A percentile compares a stretch with the other conserved stretches of the same genome.
Conservation (phyloP, 805 yeast genomes). For the Wickerhamiella cacticola region DNA sequence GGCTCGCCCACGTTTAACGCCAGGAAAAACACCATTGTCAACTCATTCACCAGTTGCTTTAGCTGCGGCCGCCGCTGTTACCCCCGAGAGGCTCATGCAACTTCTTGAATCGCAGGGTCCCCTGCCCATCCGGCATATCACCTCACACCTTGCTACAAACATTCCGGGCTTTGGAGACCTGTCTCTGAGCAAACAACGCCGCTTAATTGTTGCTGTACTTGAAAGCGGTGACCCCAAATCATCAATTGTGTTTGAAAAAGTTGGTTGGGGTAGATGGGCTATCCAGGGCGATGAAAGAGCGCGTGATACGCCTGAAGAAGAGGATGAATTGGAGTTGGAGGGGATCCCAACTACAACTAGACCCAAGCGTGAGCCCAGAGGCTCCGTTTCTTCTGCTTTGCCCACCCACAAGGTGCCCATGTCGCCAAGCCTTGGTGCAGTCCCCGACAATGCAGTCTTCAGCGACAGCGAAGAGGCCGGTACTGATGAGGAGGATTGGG, state of each 20-base stretch:
- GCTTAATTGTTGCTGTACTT: conserved; percentile 80
- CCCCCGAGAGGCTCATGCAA: conserved; percentile 63
- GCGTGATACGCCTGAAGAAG: conserved; percentile 62
- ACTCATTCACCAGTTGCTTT: conserved; percentile 82
- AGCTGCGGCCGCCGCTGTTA: conserved; percentile 75
- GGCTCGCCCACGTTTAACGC: conserved; percentile 5
- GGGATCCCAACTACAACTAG: not conserved
- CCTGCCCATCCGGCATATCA: conserved; percentile 78
- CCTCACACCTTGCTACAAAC: conserved; percentile 60
- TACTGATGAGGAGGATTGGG: conserved; percentile 98
- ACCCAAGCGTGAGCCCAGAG: conserved; percentile 15
- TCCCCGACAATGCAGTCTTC: conserved; percentile 18
- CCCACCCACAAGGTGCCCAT: conserved; percentile 26
- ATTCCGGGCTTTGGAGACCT: conserved; percentile 70
- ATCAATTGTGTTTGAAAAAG: conserved; percentile 67
- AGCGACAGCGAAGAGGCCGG: conserved; percentile 33
- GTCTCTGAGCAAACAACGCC: conserved; percentile 76
- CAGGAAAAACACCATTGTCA: conserved; percentile 24
- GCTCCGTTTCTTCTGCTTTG: conserved; percentile 22
- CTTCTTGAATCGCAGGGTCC: conserved; percentile 69
- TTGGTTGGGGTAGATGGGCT: conserved; percentile 98
- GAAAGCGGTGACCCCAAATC: conserved; percentile 51
- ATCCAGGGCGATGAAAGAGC: conserved; percentile 40
- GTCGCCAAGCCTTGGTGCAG: conserved; percentile 26
- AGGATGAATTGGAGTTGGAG: conserved; percentile 23